Evolutionary conservation across 805 yeast genomes (phyloP).

Genomic region (Blastobotrys chiropterorum): DNA sequence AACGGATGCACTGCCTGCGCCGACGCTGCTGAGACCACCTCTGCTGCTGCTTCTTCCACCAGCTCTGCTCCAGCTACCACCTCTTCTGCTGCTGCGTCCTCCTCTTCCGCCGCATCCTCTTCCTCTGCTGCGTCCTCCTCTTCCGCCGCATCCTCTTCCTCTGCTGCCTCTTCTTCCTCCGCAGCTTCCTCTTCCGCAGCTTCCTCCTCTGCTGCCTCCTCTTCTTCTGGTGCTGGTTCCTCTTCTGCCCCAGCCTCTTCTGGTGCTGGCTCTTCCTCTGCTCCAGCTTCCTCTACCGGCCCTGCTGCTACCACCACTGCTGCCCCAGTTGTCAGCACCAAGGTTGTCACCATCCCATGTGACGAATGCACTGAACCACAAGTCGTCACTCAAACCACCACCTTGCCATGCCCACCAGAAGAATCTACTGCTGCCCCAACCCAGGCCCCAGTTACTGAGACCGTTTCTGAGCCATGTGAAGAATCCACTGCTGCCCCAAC

Average conservation of each 20-base stretch:
- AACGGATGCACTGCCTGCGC: neutral
- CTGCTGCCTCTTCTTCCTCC: neutral
- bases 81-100: neutral
- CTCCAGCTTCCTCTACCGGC: conserved; percentile 1
- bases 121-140: neutral
- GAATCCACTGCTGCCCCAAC: conserved; percentile 1
- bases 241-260: neutral
- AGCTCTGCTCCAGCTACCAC: neutral
- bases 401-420: neutral
- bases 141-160: neutral
- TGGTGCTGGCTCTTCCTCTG: neutral
- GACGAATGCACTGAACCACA: neutral
- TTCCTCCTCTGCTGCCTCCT: neutral
- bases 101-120: neutral
- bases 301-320: conserved; percentile 1
- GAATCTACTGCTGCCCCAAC: neutral
- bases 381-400: neutral
- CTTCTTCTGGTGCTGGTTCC: neutral
- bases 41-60: neutral
- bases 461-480: neutral
- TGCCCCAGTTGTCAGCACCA: neutral
- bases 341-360: neutral
- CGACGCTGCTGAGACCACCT: neutral
- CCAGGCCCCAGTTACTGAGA: neutral
- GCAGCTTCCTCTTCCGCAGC: neutral